Conservation (phyloP, 129 eudicot genomes). For the Pittosporum tobira region DNA sequence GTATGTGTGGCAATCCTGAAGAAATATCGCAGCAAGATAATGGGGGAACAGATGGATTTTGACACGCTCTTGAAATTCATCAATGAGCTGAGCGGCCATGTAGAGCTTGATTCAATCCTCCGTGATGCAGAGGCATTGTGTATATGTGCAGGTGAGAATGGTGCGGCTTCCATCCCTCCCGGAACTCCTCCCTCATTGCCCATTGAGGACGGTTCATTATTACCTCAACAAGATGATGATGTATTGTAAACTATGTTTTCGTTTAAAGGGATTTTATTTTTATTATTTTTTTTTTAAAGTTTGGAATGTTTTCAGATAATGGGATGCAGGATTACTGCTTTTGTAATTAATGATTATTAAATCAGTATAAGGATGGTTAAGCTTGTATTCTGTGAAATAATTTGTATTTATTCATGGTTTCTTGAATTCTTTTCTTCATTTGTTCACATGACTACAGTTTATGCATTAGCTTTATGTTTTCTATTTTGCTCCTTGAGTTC, state of each 20-base stretch:
- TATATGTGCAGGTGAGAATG: constrained; percentile 86
- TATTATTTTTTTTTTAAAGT: too few species aligned
- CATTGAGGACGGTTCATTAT: constrained; percentile 41
- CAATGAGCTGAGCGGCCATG: constrained; percentile 75
- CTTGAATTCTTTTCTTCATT: too few species aligned
- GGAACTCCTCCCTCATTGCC: constrained; percentile 97
- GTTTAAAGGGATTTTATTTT: too few species aligned
- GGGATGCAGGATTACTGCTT: too few species aligned
- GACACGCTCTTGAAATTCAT: constrained; percentile 88
- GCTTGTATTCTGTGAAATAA: too few species aligned
- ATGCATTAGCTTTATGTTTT: too few species aligned
- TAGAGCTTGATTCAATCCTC: constrained; percentile 57
- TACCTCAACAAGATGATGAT: constrained; percentile 68
- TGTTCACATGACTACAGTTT: too few species aligned
- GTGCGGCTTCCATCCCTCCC: constrained; percentile 88
- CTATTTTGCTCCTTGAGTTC: too few species aligned
- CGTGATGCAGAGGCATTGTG: constrained; percentile 93
- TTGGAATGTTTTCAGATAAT: too few species aligned
- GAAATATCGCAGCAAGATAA: constrained; percentile 65
- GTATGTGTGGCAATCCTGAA: constrained; percentile 81
- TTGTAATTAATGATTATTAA: too few species aligned
- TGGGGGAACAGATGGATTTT: constrained; percentile 95
- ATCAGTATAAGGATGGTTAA: too few species aligned
- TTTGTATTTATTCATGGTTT: too few species aligned
- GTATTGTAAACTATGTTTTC: constrained; percentile 28